Evolutionary conservation across 2,329 filamentous ascomycete species (phyloP), one percentile per base, ranked within the genome.

Genomic region (Phoma sp.): DNA sequence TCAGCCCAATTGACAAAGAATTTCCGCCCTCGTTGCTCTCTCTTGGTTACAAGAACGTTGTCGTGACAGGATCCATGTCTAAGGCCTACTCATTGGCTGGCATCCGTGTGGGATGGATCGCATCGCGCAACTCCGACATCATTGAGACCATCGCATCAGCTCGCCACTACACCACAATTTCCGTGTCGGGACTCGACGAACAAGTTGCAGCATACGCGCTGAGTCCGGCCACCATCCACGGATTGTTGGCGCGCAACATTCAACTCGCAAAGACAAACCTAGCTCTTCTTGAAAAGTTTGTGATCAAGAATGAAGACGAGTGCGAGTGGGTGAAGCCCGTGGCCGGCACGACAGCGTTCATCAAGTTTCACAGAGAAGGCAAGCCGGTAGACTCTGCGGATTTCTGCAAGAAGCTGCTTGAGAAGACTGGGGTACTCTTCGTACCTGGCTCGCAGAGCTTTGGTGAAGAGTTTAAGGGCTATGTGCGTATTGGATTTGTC

Each of bases 61-160:
- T 96, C 29, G 85, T 86, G 10, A 95, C 90, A 0, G 88, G 91
- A 11, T 93, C 89, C 14, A 85, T 96, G 79, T 93, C 89, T 24
- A 96, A 96, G 76, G 89, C 90, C 0, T 96, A 91, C 75, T 86
- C 89, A 2, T 78, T 96, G 4, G 90, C 91, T 0, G 91, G 92
- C 2, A 87, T 96, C 57, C 86, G 91, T 0, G 75, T 93, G 1
- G 92, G 92, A 29, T 97, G 92, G 92, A 81, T 93, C 53, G 90
- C 89, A 3, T 88, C 87, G 11, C 84, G 85, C 24, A 84, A 86
- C 71, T 68, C 71, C 4, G 75, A 77, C 0, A 80, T 96, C 51
- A 82, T 93, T 47, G 82, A 86, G 45, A 78, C 81, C 11, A 80
- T 89, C 58, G 85, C 87, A 9, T 75, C 78, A 11, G 86, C 87